phyloP scores from a whole-genome alignment of 1,139 yeast species.

The Taphrina confusa region DNA sequence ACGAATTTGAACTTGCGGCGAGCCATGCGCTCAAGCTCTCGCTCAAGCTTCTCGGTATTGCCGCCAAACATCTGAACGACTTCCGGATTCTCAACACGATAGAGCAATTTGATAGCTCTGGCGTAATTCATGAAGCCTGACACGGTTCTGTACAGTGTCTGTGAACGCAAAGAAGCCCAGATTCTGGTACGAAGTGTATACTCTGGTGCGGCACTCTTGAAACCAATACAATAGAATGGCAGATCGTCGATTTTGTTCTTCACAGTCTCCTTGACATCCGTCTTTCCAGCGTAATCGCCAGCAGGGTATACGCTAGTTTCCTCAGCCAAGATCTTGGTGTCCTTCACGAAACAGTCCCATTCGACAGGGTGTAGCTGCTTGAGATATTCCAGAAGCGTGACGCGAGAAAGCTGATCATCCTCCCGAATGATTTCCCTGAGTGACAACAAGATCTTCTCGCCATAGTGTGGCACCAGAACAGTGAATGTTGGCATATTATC shows the following conservation, averaged over 20 bases:
- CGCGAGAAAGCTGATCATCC: conserved; percentile 97
- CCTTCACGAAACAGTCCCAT: conserved; percentile 99
- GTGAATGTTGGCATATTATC: conserved; percentile 99
- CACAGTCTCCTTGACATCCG: conserved; percentile 65
- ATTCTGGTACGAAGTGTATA: conserved; percentile 97
- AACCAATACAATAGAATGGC: conserved; percentile 98
- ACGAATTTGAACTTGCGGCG: conserved; percentile 97
- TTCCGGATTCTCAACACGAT: conserved; percentile 99
- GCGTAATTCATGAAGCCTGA: conserved; percentile 99
- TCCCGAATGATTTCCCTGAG: conserved; percentile 97
- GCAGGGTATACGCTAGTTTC: conserved; percentile 83
- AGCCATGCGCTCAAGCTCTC: conserved; percentile 98
- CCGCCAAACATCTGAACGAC: conserved; percentile 98
- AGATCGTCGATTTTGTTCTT: conserved; percentile 92
- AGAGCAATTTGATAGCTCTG: conserved; percentile 92
- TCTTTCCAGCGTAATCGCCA: conserved; percentile 51
- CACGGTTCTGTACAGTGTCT: conserved; percentile 95
- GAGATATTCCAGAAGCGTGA: conserved; percentile 90
- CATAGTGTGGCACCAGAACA: conserved; percentile 95
- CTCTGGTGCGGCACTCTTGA: conserved; percentile 99
- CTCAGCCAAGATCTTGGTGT: conserved; percentile 96
- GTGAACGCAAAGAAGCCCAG: conserved; percentile 98
- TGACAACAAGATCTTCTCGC: conserved; percentile 92
- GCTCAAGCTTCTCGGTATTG: conserved; percentile 89
- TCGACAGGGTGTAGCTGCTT: conserved; percentile 98